These are phyloP conservation scores for Prunus armeniaca DNA, from an alignment of 306 rosid species.

Conservation along the genomic window DNA sequence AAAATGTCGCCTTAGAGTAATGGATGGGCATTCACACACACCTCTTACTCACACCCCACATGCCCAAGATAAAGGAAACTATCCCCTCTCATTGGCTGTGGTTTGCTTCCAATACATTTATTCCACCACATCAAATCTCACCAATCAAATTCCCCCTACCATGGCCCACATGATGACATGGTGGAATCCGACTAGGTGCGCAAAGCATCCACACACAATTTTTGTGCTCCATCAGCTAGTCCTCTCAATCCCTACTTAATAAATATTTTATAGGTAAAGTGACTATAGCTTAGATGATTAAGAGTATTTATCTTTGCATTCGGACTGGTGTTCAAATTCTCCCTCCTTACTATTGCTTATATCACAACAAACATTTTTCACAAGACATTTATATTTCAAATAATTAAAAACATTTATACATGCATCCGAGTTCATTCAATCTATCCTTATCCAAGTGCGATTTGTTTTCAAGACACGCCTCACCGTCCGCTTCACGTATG, in stretches of 20 bases:
- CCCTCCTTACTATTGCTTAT: no score
- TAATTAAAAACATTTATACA: fast-evolving
- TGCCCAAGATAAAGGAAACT: conserved; percentile 8
- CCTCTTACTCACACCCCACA: neutral
- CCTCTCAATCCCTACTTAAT: neutral
- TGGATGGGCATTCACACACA: conserved; percentile 6
- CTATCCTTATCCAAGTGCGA: no score
- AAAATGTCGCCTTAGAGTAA: neutral
- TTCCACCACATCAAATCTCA: neutral
- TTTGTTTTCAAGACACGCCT: conserved; percentile 1
- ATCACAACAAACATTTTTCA: no score
- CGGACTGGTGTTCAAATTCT: no score
- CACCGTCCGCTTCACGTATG: conserved; percentile 18
- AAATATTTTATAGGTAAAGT: neutral
- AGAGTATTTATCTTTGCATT: no score
- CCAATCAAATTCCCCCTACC: neutral
- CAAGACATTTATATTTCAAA: no score
- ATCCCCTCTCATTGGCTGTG: neutral
- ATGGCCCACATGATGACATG: neutral
- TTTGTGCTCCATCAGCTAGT: neutral
- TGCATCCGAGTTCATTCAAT: fast-evolving
- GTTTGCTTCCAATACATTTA: neutral
- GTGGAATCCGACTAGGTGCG: neutral
- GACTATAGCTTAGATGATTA: no score
- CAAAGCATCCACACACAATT: neutral